These are phyloP conservation scores for Beauveria asiatica DNA, from an alignment of 2,329 filamentous ascomycete genomes.

Conservation along the genomic window DNA sequence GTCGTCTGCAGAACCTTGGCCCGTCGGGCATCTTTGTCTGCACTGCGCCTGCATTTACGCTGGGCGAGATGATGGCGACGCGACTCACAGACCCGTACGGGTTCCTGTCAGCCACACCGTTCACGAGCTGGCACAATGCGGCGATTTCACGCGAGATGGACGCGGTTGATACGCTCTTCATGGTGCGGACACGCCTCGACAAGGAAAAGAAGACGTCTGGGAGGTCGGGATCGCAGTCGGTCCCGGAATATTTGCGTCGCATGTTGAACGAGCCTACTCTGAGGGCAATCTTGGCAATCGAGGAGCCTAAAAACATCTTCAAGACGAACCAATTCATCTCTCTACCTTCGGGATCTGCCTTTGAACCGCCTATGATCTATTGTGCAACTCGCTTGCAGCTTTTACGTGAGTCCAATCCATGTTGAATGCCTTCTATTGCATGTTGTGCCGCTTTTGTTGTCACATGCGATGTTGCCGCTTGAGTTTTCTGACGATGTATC, in stretches of 20 bases:
- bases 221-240: neutral
- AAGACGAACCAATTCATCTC: slow-evolving; percentile 15
- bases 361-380: slow-evolving; percentile 13
- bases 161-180: neutral
- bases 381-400: slow-evolving; percentile 9
- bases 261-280: neutral
- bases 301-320: slow-evolving; percentile 11
- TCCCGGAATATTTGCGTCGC: neutral
- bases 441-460: neutral
- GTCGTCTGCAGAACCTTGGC: slow-evolving; percentile 13
- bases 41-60: slow-evolving; percentile 19
- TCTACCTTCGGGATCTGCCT: neutral
- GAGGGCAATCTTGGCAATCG: neutral
- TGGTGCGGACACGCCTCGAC: neutral
- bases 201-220: neutral
- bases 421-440: neutral
- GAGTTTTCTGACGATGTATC: neutral
- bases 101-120: neutral
- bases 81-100: slow-evolving; percentile 10
- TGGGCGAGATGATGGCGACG: slow-evolving; percentile 14
- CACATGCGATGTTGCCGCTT: neutral
- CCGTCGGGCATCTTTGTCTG: slow-evolving; percentile 19
- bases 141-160: slow-evolving; percentile 13
- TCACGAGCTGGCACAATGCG: slow-evolving; percentile 12
- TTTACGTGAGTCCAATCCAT: slow-evolving; percentile 15